phyloP scores from a whole-genome alignment of 2,329 filamentous ascomycete species.

The Aspergillus sp. region DNA sequence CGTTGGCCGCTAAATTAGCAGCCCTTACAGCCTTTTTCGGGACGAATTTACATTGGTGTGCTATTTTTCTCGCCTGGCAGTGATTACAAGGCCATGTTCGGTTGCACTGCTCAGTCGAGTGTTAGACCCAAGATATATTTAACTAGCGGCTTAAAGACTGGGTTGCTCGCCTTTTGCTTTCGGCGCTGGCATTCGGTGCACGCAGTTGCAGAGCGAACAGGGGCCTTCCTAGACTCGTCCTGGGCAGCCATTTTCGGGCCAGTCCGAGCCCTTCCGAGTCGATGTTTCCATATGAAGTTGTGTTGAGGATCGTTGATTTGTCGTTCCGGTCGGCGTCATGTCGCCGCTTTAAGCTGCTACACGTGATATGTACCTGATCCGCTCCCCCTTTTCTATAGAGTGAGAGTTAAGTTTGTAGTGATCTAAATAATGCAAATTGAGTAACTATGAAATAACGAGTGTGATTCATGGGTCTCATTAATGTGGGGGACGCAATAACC shows the following conservation, averaged over 20 bases:
- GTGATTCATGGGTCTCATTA: too few species aligned
- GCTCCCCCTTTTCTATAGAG: too few species aligned
- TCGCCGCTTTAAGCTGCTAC: background rate
- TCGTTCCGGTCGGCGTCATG: background rate
- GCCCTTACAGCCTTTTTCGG: constrained; percentile 29
- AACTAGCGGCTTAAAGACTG: background rate
- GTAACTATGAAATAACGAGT: too few species aligned
- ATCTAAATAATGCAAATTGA: too few species aligned
- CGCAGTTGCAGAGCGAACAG: constrained; percentile 24
- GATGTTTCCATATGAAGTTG: background rate
- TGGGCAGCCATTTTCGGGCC: background rate
- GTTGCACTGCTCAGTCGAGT: constrained; percentile 42
- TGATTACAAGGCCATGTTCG: constrained; percentile 54
- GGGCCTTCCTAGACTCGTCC: constrained; percentile 9
- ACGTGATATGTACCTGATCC: background rate
- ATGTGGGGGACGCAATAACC: too few species aligned
- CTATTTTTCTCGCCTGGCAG: constrained; percentile 48
- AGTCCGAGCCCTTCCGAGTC: background rate
- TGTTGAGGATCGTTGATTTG: background rate
- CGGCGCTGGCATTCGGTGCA: constrained; percentile 53
- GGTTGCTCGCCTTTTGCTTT: constrained; percentile 48
- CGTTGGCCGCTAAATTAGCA: background rate
- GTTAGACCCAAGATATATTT: constrained; percentile 9
- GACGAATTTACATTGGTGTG: constrained; percentile 50
- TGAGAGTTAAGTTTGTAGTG: too few species aligned